Base-by-base conservation (phyloP, 2,329 filamentous ascomycete genomes). In the Podosphaera aphanis region DNA sequence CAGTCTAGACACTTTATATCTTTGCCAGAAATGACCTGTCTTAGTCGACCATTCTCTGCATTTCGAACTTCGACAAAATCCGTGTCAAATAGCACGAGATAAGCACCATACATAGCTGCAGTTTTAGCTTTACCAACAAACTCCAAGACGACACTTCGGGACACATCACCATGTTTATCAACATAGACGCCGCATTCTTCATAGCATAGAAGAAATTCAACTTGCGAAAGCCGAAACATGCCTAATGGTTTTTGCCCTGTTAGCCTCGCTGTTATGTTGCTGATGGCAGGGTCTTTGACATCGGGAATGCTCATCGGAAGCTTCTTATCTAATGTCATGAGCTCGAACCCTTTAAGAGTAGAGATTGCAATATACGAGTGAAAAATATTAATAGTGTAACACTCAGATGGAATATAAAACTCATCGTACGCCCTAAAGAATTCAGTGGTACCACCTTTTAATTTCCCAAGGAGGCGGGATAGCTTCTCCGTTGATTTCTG, bases 391-490 rank as follows among this genome's bases (percentile, higher is more conserved):
- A 98, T 81, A 42, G 83, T 84, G 61, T 80, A 93, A 61, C 85
- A 94, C 59, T 98, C 92, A 2, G 83, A 79, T 0, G 90, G 90
- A 54, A 98, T 86, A 64, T 95, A 98, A 63, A 98, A 98, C 54
- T 95, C 90, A 64, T 98, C 90, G 60, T 86, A 98, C 59, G 98
- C 90, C 50, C 90, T 80, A 75, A 95, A 98, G 55, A 88, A 88
- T 55, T 98, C 90, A 0, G 88, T 94, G 49, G 73, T 77, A 18
- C 84, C 84, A 25, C 71, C 69, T 51, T 77, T 75, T 31, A 54
- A 56, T 49, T 53, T 56, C 35, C 73, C 69, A 50, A 78, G 77
- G 13, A 78, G 60, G 7, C 83, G 76, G 3, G 76, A 73, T 55
- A 79, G 83, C 66, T 82, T 88, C 57, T 93, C 83, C 0, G 82